Conservation (phyloP, 1,139 yeast species). For the Suhomyces kunorum region DNA sequence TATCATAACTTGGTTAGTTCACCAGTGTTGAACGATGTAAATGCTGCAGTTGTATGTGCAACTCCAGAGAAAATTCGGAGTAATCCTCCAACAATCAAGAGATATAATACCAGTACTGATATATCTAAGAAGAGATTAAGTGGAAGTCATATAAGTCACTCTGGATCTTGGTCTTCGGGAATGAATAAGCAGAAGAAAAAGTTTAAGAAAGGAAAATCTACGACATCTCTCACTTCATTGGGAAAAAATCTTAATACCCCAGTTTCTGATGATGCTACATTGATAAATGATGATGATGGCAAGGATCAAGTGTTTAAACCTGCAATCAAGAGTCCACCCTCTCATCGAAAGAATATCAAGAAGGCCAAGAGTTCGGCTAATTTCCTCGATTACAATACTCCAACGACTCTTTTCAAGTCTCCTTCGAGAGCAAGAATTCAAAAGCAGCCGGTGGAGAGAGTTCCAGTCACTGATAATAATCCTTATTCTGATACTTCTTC, state of each 20-base stretch:
- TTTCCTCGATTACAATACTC: slow-evolving; percentile 19
- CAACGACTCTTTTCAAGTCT: slow-evolving; percentile 7
- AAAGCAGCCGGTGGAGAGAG: slow-evolving; percentile 26
- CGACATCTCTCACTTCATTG: slow-evolving; percentile 31
- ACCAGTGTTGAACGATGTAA: slow-evolving; percentile 23
- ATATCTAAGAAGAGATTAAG: slow-evolving; percentile 6
- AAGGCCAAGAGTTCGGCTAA: slow-evolving; percentile 43
- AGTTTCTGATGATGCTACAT: slow-evolving; percentile 14
- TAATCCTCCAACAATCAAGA: slow-evolving; percentile 6
- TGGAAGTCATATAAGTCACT: slow-evolving; percentile 7
- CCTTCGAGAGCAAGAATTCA: slow-evolving; percentile 14
- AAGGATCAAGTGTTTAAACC: background rate
- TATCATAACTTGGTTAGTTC: slow-evolving; percentile 27
- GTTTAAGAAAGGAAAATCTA: slow-evolving; percentile 29
- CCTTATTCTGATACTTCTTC: slow-evolving; percentile 25
- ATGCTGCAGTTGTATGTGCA: background rate
- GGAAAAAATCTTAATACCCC: slow-evolving; percentile 1
- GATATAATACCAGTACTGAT: slow-evolving; percentile 19
- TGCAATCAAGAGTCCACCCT: background rate
- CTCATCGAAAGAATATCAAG: slow-evolving; percentile 20
- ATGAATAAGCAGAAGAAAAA: slow-evolving; percentile 9
- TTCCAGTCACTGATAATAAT: slow-evolving; percentile 26
- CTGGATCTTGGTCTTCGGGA: slow-evolving; percentile 4
- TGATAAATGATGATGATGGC: slow-evolving; percentile 17
- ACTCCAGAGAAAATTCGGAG: slow-evolving; percentile 7